Evolutionary conservation across 352 stramenopile genomes (phyloP), one percentile per base, ranked within the genome.

Genomic region (Phytophthora cajani): DNA sequence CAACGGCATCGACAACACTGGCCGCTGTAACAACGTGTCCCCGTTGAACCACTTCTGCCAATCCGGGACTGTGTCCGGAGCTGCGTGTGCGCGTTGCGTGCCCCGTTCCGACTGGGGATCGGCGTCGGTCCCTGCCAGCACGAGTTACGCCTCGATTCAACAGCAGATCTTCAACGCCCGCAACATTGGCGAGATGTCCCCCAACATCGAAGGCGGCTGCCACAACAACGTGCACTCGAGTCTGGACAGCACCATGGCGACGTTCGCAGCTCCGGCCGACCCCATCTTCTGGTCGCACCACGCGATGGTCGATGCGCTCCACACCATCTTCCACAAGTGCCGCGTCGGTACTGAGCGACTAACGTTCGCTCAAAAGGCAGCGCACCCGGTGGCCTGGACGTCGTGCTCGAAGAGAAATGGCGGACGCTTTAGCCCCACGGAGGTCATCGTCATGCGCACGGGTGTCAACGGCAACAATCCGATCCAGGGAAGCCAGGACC

Each of bases 221-320:
- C 85, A 94, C 82, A 91, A 93, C 72, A 87, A 82, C 47, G 70
- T 93, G 6, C 85, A 95, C 69, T 69, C 67, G 2, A 72, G 71
- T 19, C 59, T 93, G 7, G 79, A 19, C 30, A 67, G 73, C 16
- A 80, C 74, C 5, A 93, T 95, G 78, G 63, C 62, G 2, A 84
- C 77, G 6, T 85, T 90, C 55, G 69, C 75, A 30, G 79, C 84
- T 14, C 82, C 86, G 0, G 33, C 74, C 0, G 87, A 95, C 47
- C 85, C 85, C 9, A 71, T 93, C 27, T 95, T 95, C 69, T 95
- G 78, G 77, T 93, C 84, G n/a, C 83, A 92, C 58, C 88, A 95
- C 67, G 72, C 81, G 1, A 89, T 80, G 62, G 67, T 95, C 5
- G 88, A 95, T 59, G 51, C 82, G 46, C 67, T 95, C 16, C 80